A percentile compares a stretch with the other conserved stretches of the same genome.
phyloP scores from a whole-genome alignment of 768 basidiomycete species.

The Mrakia gelida region DNA sequence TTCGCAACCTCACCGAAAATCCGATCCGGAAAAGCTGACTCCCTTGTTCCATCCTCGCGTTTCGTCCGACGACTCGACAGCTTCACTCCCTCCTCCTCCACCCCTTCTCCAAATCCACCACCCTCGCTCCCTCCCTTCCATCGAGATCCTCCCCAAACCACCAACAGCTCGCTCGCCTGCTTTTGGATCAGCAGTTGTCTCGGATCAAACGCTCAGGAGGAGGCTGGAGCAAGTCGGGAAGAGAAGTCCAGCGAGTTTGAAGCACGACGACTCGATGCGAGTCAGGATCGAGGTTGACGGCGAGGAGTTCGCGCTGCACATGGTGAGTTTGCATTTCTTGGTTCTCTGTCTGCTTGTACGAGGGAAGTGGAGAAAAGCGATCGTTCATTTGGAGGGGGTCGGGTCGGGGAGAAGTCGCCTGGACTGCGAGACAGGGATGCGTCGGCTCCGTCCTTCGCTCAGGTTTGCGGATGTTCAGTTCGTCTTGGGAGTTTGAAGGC shows the following conservation, averaged over 20 bases:
- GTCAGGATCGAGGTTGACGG: constrained; percentile 2
- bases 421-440: too few relatives aligned
- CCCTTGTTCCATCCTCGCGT: too few relatives aligned
- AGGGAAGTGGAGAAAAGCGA: background rate
- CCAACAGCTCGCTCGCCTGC: constrained; percentile 39
- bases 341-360: background rate
- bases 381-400: background rate
- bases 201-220: constrained; percentile 1
- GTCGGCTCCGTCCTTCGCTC: too few relatives aligned
- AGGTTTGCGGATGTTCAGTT: too few relatives aligned
- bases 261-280: background rate
- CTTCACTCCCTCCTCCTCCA: background rate
- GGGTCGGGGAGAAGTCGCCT: too few relatives aligned
- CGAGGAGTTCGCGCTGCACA: background rate
- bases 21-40: background rate
- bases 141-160: constrained; percentile 9
- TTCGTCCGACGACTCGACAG: background rate
- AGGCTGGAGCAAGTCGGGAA: background rate
- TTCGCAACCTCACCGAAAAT: too few relatives aligned
- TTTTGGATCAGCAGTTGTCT: constrained; percentile 33
- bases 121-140: constrained; percentile 5
- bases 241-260: background rate
- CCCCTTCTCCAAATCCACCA: constrained; percentile 11
- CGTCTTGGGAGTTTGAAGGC: too few relatives aligned
- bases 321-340: background rate